These are phyloP conservation scores for Nemania sp. DNA, from an alignment of 2,329 filamentous ascomycete genomes.

Conservation along the genomic window DNA sequence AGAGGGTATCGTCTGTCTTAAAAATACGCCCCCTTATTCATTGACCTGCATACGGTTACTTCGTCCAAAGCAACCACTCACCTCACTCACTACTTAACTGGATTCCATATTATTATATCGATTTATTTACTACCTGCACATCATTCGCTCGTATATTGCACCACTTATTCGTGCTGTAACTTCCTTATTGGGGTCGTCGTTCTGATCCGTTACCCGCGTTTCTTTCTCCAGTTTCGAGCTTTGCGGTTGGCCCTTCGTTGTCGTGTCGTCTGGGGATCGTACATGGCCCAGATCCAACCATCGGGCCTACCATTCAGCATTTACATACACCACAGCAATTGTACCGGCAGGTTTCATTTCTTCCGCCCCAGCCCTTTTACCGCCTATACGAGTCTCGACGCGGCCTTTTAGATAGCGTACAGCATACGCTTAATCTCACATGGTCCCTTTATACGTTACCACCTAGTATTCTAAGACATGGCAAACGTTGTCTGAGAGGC, in stretches of 20 bases:
- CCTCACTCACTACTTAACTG: slow-evolving; percentile 38
- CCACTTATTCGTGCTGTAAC: slow-evolving; percentile 48
- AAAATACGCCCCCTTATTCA: slow-evolving; percentile 27
- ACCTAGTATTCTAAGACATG: slow-evolving; percentile 45
- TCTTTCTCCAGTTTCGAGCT: slow-evolving; percentile 41
- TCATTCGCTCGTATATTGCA: slow-evolving; percentile 47
- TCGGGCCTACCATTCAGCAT: slow-evolving; percentile 41
- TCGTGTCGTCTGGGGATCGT: slow-evolving; percentile 43
- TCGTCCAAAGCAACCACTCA: slow-evolving; percentile 44
- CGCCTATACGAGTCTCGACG: slow-evolving; percentile 50
- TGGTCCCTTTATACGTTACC: slow-evolving; percentile 37
- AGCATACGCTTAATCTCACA: slow-evolving; percentile 39
- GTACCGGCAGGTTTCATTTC: slow-evolving; percentile 52
- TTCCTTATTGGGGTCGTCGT: slow-evolving; percentile 40
- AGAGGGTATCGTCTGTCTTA: slow-evolving; percentile 28
- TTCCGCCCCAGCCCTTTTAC: slow-evolving; percentile 50
- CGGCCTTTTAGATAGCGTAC: slow-evolving; percentile 42
- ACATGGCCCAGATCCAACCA: slow-evolving; percentile 50
- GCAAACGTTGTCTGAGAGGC: slow-evolving; percentile 46
- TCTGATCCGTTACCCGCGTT: slow-evolving; percentile 41
- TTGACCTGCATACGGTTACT: slow-evolving; percentile 39
- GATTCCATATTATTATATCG: slow-evolving; percentile 41
- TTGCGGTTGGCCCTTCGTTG: slow-evolving; percentile 44
- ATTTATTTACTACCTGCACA: slow-evolving; percentile 34
- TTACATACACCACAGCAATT: slow-evolving; percentile 43